Conservation (phyloP, 106 monocot genomes). For the Dioscorea dumetorum region DNA sequence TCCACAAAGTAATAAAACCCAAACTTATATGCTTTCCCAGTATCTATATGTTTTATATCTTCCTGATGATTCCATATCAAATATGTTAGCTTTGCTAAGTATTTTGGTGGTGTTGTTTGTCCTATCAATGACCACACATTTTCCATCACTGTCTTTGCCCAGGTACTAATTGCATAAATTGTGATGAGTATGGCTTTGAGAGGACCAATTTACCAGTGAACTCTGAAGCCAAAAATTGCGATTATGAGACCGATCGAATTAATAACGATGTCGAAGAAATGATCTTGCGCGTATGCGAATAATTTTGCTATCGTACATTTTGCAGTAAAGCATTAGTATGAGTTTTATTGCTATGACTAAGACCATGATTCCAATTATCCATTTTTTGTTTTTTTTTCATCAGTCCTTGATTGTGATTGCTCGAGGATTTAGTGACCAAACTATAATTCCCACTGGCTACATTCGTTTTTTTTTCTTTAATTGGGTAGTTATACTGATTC, state of each 20-base stretch:
- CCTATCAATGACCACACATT: conserved; percentile 34
- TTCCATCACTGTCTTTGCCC: conserved; percentile 35
- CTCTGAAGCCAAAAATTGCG: conserved; percentile 49
- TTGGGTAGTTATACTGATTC: no score
- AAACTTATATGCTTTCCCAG: conserved; percentile 33
- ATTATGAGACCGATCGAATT: conserved; percentile 65
- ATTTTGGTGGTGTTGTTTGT: conserved; percentile 30
- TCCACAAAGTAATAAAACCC: conserved; percentile 39
- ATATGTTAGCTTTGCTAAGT: conserved; percentile 36
- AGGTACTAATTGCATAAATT: conserved; percentile 30
- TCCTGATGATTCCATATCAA: conserved; percentile 43
- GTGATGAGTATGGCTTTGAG: conserved; percentile 65
- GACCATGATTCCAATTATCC: conserved; percentile 82
- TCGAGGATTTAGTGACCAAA: conserved; percentile 48
- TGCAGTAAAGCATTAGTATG: no score
- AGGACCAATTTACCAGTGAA: conserved; percentile 80
- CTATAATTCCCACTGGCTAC: no score
- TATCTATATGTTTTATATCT: conserved; percentile 34
- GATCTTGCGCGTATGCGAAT: conserved; percentile 89
- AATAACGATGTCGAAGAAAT: conserved; percentile 85
- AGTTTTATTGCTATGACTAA: conserved; percentile 62
- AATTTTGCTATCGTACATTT: conserved; percentile 73
- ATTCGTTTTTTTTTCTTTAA: no score
- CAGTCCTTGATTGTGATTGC: conserved; percentile 40
- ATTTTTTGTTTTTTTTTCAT: conserved; percentile 30